Base-by-base conservation (phyloP, 805 yeast species). In the Barnettozyma pratensis region DNA sequence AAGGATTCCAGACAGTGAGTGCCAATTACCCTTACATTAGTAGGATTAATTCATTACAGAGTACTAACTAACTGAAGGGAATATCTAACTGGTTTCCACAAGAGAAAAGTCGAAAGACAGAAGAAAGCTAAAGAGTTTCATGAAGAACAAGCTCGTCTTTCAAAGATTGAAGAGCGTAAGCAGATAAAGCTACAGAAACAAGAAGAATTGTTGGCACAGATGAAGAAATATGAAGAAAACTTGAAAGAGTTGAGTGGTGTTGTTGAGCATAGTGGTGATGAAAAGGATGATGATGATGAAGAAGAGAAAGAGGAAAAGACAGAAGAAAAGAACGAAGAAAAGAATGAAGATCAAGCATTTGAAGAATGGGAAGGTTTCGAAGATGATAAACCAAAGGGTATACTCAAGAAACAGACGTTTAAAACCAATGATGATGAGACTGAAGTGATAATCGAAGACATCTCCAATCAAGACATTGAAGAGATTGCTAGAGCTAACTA, bases 81-180 rank as follows among this genome's bases (percentile, higher is more conserved):
- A 52, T 92, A 82, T 65, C 70, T 92, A 56, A 92, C 97, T 3
- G 99, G 99, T 38, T 92, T 92, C 66, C 98, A 94, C 67, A 92
- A 92, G 69, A 79, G 99, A 61, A 92, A 92, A 64, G 64, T 92
- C 14, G 87, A 87, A 61, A 77, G 98, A 65, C 86, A 87, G 68
- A 91, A 89, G 69, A 82, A 84, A 54, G 98, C 97, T 0, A 81
- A 80, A 56, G 87, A 79, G 51, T 81, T 74, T 58, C 79, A 78
- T 44, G 82, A 84, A 57, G 96, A 91, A 62, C 87, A 84, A 62
- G 94, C 85, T 5, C 75, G 91, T 49, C 70, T 79, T 54, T 81
- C 81, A 2, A 79, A 79, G 57, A 73, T 89, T 9, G 95, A 85
- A 56, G 96, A 87, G 61, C 77, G 97, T 51, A 79, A 81, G 55